Evolutionary conservation across 1,284 basidiomycete species (phyloP).

Genomic region (Pholiota adiposa): DNA sequence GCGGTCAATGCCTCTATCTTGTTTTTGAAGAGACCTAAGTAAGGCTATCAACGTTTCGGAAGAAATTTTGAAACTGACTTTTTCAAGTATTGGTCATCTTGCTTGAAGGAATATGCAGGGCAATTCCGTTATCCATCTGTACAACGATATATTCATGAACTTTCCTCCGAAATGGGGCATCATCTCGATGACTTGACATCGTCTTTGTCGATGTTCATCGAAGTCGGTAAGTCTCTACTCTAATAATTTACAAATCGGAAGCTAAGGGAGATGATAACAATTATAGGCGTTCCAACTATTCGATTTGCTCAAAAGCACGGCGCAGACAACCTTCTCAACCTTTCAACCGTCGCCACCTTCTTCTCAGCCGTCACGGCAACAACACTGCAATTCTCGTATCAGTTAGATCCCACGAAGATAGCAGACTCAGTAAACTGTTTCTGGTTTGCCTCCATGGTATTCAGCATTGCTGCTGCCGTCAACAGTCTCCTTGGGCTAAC

Average conservation of each 20-base stretch:
- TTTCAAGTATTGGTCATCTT: conserved; percentile 69
- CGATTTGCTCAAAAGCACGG: conserved; percentile 76
- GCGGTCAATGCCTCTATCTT: conserved; percentile 68
- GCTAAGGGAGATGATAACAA: conserved; percentile 4
- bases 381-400: conserved; percentile 69
- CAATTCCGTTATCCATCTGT: conserved; percentile 74
- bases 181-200: conserved; percentile 70
- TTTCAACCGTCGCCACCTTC: conserved; percentile 78
- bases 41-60: conserved; percentile 17
- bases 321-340: conserved; percentile 68
- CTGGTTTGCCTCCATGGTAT: conserved; percentile 77
- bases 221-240: conserved; percentile 57
- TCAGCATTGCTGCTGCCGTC: conserved; percentile 76
- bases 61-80: neutral
- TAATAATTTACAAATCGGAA: neutral
- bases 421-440: conserved; percentile 66
- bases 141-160: conserved; percentile 72
- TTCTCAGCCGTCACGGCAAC: conserved; percentile 78
- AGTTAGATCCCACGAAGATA: conserved; percentile 30
- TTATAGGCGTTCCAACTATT: conserved; percentile 70
- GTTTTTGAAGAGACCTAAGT: conserved; percentile 73
- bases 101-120: conserved; percentile 63
- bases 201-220: conserved; percentile 69
- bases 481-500: conserved; percentile 74
- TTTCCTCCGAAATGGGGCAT: conserved; percentile 69